Evolutionary conservation across 2,329 filamentous ascomycete species (phyloP), one percentile per base, ranked within the genome.

Genomic region (Exophiala spinifera): DNA sequence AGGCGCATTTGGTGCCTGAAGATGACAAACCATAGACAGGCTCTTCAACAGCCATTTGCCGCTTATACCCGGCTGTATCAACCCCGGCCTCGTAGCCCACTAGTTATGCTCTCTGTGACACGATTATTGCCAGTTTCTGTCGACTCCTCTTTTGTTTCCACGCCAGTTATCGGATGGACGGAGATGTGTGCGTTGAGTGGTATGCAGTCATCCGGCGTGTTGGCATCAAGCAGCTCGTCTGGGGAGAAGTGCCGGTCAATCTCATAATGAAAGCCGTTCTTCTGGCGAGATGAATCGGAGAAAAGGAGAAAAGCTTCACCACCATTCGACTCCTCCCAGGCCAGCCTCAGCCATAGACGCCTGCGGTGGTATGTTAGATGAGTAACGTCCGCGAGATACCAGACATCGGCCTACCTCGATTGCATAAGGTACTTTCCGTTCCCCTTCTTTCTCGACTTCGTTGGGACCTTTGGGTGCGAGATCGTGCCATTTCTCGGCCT

Each of bases 401-500:
- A 28, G 14, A 21, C 5, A 37, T 39, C 8, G 4, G 62, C 66
- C 21, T 66, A 76, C 74, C 49, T 72, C 71, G 49, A 76, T 75
- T 1, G 72, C 73, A 60, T 76, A 76, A 5, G 74, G 72, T 21
- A 51, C 45, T 51, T 56, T 53, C 17, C 55, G 50, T 39, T 61
- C 57, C 17, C 54, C 51, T 28, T 63, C 59, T 7, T 21, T 43
- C 19, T 51, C 58, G 15, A 45, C 48, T 3, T 44, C 37, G 37
- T 23, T 42, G 1, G 54, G 49, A 10, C 46, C 51, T 53, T 54
- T 52, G 2, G 49, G 51, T 31, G 54, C 56, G 51, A 95, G 87
- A 69, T 97, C 92, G 57, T 90, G 83, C 91, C 94, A 99, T 62
- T 89, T 83, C 73, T 99, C 94, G 47, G 86, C 82, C 63, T 95